Conservation (phyloP, 2,329 filamentous ascomycete species). For the Truncatella angustata region DNA sequence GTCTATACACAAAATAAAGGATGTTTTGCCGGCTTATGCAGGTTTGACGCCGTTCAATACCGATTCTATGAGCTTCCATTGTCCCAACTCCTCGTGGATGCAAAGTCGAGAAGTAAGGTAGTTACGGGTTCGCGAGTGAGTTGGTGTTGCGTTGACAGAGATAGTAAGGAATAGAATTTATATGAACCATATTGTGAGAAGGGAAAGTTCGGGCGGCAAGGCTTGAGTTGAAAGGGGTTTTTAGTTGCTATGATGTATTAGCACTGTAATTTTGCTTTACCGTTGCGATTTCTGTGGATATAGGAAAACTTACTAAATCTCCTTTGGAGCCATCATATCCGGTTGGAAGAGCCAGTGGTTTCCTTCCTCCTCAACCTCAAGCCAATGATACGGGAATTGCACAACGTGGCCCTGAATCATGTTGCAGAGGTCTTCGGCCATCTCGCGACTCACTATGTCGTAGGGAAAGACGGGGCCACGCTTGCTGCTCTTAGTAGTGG, state of each 20-base stretch:
- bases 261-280: no score
- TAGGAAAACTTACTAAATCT: constrained; percentile 78
- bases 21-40: background rate
- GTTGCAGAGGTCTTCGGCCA: constrained; percentile 78
- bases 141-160: no score
- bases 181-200: no score
- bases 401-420: constrained; percentile 87
- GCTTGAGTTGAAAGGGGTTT: constrained; percentile 7
- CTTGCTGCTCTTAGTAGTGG: constrained; percentile 67
- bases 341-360: constrained; percentile 97
- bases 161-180: no score
- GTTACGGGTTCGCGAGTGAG: background rate
- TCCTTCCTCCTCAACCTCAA: constrained; percentile 84
- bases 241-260: constrained; percentile 25
- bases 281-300: background rate
- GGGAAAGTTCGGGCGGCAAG: no score
- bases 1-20: background rate
- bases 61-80: background rate
- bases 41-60: background rate
- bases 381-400: constrained; percentile 94
- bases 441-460: constrained; percentile 70
- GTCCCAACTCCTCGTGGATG: background rate
- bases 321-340: constrained; percentile 90
- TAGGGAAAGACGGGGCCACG: constrained; percentile 65
- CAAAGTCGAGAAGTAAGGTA: background rate